Evolutionary conservation across 352 stramenopile genomes (phyloP).

Genomic region (Phytophthora nicotianae): DNA sequence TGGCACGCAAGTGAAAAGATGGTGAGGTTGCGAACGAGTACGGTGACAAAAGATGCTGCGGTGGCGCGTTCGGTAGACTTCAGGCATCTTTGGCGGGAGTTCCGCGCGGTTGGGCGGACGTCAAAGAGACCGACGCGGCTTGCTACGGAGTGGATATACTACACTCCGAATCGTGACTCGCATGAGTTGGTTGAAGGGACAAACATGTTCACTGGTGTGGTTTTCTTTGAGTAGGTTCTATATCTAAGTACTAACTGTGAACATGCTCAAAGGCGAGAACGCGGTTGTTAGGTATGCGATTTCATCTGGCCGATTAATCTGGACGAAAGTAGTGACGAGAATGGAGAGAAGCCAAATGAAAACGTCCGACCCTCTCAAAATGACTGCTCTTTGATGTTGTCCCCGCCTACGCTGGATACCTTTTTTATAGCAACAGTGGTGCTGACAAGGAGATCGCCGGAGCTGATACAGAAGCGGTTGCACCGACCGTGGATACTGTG

Average conservation of each 20-base stretch:
- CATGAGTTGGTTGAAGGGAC: background rate
- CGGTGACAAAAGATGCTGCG: background rate
- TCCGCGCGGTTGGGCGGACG: background rate
- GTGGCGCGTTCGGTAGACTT: background rate
- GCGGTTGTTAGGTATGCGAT: slow-evolving; percentile 1
- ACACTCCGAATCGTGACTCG: background rate
- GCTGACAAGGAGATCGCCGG: background rate
- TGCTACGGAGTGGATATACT: slow-evolving; percentile 5
- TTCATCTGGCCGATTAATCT: background rate
- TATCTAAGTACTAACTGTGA: background rate
- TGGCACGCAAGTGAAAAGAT: background rate
- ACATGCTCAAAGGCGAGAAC: background rate
- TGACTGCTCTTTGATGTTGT: slow-evolving; percentile 4
- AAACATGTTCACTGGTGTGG: slow-evolving; percentile 4
- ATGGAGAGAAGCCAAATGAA: background rate
- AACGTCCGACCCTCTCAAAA: slow-evolving; percentile 4
- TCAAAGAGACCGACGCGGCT: slow-evolving; percentile 3
- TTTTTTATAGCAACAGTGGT: background rate
- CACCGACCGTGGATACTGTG: background rate
- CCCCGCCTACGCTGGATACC: background rate
- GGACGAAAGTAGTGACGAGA: slow-evolving; percentile 1
- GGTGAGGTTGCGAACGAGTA: background rate
- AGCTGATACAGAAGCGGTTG: background rate
- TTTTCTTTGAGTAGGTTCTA: background rate
- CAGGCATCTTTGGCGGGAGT: slow-evolving; percentile 5